Conservation (phyloP, 1,284 basidiomycete species). For the Ustilago cynodontis region DNA sequence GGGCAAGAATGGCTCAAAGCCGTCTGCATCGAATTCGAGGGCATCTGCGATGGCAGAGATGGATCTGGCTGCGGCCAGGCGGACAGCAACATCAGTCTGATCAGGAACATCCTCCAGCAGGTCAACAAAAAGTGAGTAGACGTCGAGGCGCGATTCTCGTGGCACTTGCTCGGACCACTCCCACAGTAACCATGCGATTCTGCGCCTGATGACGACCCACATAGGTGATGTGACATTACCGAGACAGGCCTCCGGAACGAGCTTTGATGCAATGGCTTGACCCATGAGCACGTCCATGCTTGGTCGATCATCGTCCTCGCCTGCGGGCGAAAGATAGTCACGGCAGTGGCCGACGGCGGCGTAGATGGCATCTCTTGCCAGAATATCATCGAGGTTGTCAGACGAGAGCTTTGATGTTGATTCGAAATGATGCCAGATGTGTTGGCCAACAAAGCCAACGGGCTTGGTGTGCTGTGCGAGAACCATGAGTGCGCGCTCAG, state of each 20-base stretch:
- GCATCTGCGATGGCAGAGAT: slow-evolving; percentile 64
- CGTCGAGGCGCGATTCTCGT: slow-evolving; percentile 35
- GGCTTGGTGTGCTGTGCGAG: slow-evolving; percentile 55
- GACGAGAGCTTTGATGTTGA: slow-evolving; percentile 27
- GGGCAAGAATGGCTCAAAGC: slow-evolving; percentile 60
- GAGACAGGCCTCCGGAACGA: slow-evolving; percentile 59
- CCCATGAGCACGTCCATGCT: slow-evolving; percentile 46
- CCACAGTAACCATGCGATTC: slow-evolving; percentile 63
- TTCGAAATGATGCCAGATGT: slow-evolving; percentile 60
- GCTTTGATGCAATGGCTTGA: slow-evolving; percentile 50
- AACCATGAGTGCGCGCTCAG: slow-evolving; percentile 61
- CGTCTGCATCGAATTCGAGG: slow-evolving; percentile 65
- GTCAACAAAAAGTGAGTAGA: slow-evolving; percentile 61
- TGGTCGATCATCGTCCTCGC: slow-evolving; percentile 48
- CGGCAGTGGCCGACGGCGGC: slow-evolving; percentile 60
- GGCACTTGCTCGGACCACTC: slow-evolving; percentile 66
- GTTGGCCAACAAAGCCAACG: slow-evolving; percentile 51
- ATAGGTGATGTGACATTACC: slow-evolving; percentile 30
- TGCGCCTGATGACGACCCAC: slow-evolving; percentile 63
- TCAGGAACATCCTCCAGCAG: slow-evolving; percentile 52
- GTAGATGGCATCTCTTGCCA: slow-evolving; percentile 66
- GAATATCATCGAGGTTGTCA: slow-evolving; percentile 47
- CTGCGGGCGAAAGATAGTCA: slow-evolving; percentile 48
- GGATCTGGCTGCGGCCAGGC: slow-evolving; percentile 62
- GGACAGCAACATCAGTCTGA: slow-evolving; percentile 64